phyloP scores from a whole-genome alignment of 768 basidiomycete genomes.

The Psilocybe cubensis region DNA sequence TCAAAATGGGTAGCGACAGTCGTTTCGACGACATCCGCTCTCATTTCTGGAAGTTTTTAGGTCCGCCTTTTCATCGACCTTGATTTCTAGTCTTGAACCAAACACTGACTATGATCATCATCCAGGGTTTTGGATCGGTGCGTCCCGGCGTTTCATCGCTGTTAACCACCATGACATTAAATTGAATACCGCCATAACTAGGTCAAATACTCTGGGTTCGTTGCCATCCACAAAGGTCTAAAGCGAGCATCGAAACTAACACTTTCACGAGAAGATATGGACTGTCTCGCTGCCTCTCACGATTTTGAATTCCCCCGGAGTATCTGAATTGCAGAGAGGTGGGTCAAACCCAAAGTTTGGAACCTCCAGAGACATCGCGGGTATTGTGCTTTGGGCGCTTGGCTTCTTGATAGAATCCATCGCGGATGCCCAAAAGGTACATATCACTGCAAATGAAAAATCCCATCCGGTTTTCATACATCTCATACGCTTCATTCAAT shows the following conservation, averaged over 20 bases:
- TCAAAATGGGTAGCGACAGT: conserved; percentile 67
- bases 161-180: background rate
- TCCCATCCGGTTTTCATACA: background rate
- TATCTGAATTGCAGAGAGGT: conserved; percentile 47
- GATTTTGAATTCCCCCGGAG: conserved; percentile 69
- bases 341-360: conserved; percentile 63
- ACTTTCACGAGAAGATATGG: conserved; percentile 48
- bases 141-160: conserved; percentile 5
- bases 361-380: conserved; percentile 63
- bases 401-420: conserved; percentile 61
- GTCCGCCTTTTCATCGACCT: conserved; percentile 26
- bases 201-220: conserved; percentile 66
- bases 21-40: conserved; percentile 71
- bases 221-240: background rate
- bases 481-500: background rate
- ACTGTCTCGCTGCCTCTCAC: conserved; percentile 63
- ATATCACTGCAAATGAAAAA: background rate
- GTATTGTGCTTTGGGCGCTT: conserved; percentile 61
- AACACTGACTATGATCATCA: background rate
- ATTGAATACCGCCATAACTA: conserved; percentile 11
- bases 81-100: background rate
- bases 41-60: conserved; percentile 68
- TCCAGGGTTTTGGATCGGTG: conserved; percentile 60
- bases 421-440: conserved; percentile 63
- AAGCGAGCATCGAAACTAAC: background rate